These are phyloP conservation scores for Suillus ampliporus DNA, from an alignment of 768 basidiomycete genomes.

Conservation along the genomic window DNA sequence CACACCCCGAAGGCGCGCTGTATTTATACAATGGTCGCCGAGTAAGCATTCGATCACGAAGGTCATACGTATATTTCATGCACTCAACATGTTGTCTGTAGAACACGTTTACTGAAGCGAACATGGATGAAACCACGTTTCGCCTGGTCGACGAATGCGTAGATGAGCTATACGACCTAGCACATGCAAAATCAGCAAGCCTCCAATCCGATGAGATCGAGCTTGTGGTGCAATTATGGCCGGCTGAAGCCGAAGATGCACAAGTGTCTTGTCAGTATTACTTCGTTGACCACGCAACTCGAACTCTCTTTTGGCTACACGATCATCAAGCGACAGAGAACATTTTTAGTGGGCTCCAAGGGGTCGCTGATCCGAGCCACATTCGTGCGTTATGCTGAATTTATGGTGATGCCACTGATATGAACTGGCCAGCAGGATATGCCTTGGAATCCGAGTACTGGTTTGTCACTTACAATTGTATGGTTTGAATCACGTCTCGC, in stretches of 20 bases:
- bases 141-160: background rate
- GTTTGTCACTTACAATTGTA: slow-evolving; percentile 6
- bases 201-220: background rate
- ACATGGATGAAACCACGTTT: background rate
- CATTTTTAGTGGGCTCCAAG: slow-evolving; percentile 1
- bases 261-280: slow-evolving; percentile 10
- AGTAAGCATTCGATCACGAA: background rate
- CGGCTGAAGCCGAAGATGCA: background rate
- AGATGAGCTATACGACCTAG: background rate
- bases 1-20: slow-evolving; percentile 2
- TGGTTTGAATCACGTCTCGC: background rate
- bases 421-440: slow-evolving; percentile 6
- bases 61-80: background rate
- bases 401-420: background rate
- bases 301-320: slow-evolving; percentile 11
- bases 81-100: background rate
- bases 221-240: slow-evolving; percentile 2
- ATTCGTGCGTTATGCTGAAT: slow-evolving; percentile 4
- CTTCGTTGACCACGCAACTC: slow-evolving; percentile 8
- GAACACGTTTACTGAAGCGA: background rate
- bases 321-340: background rate
- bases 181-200: background rate
- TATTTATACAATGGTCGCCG: background rate
- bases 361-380: background rate
- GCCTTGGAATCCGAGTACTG: slow-evolving; percentile 13